Base-by-base conservation (phyloP, 2,329 filamentous ascomycete species). In the Dothidotthia symphoricarpi region DNA sequence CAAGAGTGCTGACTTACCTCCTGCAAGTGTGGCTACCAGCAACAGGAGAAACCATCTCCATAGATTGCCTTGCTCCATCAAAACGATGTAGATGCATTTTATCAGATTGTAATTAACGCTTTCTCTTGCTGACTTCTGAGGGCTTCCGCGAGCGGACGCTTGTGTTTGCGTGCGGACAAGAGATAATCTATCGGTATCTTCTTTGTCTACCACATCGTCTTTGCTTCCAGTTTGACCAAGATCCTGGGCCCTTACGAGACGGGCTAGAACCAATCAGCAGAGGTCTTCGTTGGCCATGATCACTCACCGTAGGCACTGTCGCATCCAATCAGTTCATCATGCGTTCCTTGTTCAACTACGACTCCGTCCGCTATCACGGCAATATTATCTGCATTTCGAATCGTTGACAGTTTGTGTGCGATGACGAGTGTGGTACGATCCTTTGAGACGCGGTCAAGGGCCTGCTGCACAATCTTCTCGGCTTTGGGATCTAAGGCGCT, bases 371-470 rank as follows among this genome's bases (percentile, higher is more conserved):
- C 77, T 82, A 98, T 90, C 50, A 96, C 90, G 14, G 95, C 87
- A 53, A 98, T 97, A 59, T 95, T 96, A 66, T 97, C 85, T 0
- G 91, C 90, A 50, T 89, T 83, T 64, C 82, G 88, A 70, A 97
- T 95, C 4, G 93, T 98, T 0, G 89, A 95, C 6, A 97, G 75
- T 55, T 91, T 86, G 69, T 98, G 93, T 28, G 93, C 93, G 66
- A 98, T 97, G 6, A 90, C 86, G 55, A 97, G 95, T 2, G 91
- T 97, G 1, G 93, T 98, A 36, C 93, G 81, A 17, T 89, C 88
- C 47, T 83, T 77, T 0, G 90, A 79, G 15, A 91, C 91, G 30
- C 80, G 84, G 55, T 97, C 89, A 9, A 98, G 76, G 12, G 93
- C 93, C 30, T 86, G 86, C 66, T 97, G 93, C 1, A 98, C 91